Evolutionary conservation across 169 alveolate species (phyloP), one percentile per base, ranked within the genome.

Genomic region (Plasmodium malariae): DNA sequence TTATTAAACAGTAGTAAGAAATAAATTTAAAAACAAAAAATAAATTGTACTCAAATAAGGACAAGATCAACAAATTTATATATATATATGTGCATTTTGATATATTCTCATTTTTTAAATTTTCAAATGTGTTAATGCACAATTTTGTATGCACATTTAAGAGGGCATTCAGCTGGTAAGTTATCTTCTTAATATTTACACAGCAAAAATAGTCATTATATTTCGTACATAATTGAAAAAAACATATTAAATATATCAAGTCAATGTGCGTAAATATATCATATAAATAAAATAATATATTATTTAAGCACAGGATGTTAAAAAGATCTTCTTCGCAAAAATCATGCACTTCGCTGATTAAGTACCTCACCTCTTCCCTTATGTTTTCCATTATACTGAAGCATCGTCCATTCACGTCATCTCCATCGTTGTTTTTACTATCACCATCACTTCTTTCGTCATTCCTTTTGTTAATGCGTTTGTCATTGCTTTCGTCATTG

Each of bases 21-120:
- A 86, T 69, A 86, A 86, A 86, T 70, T 86, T 86, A 68, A 59
- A 86, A 68, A 86, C 92, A 72, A 55, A 86, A 86, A 86, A 57
- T 59, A 86, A 55, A 70, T 86, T 86, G 36, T 36, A 69, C 30
- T 86, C 92, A 45, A 68, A 86, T 59, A 86, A 70, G 1, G 92
- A 86, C 40, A 86, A 70, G n/a, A 86, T 69, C 26, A 86, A 26
- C n/a, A 71, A 6, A 60, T 86, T 69, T 32, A 86, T 86, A 36
- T 86, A 86, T 43, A 86, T 74, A 70, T 26, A 70, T 57, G 36
- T 86, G 30, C 83, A 62, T 86, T 71, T 86, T n/a, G 92, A 86
- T 70, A 86, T 70, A 57, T 86, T 55, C 12, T 86, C 87, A 59
- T 24, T 70, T 49, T 57, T 68, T 43, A 86, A 69, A 37, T 86